Conservation (phyloP, 2,329 filamentous ascomycete species). For the Beauveria medogensis region DNA sequence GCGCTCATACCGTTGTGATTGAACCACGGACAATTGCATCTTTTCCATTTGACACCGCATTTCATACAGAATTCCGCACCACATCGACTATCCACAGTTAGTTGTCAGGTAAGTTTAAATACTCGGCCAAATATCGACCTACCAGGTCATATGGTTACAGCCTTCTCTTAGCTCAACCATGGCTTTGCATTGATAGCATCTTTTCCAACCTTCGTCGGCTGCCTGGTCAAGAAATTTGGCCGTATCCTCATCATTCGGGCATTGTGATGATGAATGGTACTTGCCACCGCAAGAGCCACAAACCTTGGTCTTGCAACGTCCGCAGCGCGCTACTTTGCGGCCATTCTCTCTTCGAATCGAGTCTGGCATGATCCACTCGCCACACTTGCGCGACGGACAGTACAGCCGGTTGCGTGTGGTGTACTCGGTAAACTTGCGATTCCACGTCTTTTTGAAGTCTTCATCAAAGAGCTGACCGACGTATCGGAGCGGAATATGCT, state of each 20-base stretch:
- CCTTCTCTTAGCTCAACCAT: slow-evolving; percentile 75
- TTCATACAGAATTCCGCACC: slow-evolving; percentile 82
- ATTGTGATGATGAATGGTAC: slow-evolving; percentile 63
- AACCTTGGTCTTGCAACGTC: slow-evolving; percentile 63
- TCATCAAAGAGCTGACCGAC: slow-evolving; percentile 68
- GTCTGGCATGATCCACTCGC: slow-evolving; percentile 69
- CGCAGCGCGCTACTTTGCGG: slow-evolving; percentile 61
- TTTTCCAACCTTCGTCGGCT: slow-evolving; percentile 62
- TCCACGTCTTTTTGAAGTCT: slow-evolving; percentile 72
- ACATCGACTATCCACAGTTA: slow-evolving; percentile 50
- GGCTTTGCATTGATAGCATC: slow-evolving; percentile 64
- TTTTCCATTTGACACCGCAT: slow-evolving; percentile 75
- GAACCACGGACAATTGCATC: slow-evolving; percentile 76
- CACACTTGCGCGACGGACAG: slow-evolving; percentile 65
- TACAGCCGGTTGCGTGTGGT: slow-evolving; percentile 68
- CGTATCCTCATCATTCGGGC: slow-evolving; percentile 63
- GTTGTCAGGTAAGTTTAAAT: not conserved
- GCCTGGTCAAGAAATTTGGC: slow-evolving; percentile 56
- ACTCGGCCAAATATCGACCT: slow-evolving; percentile 25
- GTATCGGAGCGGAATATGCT: slow-evolving; percentile 66
- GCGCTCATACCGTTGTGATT: slow-evolving; percentile 49
- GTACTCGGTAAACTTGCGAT: slow-evolving; percentile 70
- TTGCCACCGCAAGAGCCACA: slow-evolving; percentile 66
- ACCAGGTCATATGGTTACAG: slow-evolving; percentile 86
- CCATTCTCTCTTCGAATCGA: slow-evolving; percentile 53